phyloP scores from a whole-genome alignment of 495 filamentous ascomycete genomes.

The Talaromyces trachyspermus region DNA sequence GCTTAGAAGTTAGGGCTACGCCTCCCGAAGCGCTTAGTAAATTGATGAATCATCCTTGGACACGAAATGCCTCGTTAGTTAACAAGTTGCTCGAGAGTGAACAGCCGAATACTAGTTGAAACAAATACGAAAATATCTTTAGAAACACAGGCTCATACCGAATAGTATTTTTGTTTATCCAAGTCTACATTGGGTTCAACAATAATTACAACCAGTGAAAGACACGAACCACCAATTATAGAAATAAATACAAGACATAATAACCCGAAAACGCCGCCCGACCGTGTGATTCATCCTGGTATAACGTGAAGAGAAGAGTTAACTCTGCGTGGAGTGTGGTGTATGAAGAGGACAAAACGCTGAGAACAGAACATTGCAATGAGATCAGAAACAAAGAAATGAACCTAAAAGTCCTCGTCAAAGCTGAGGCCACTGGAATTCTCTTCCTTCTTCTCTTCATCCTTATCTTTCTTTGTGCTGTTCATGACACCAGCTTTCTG shows the following conservation, averaged over 20 bases:
- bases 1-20: no score
- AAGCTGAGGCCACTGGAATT: slow-evolving; percentile 79
- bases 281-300: slow-evolving; percentile 3
- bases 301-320: slow-evolving; percentile 13
- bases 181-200: slow-evolving; percentile 6
- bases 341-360: not conserved
- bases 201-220: slow-evolving; percentile 6
- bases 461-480: slow-evolving; percentile 71
- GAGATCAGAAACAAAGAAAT: slow-evolving; percentile 12
- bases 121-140: not conserved
- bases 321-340: not conserved
- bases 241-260: slow-evolving; percentile 10
- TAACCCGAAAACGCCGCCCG: slow-evolving; percentile 6
- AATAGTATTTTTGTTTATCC: slow-evolving; percentile 2
- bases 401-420: slow-evolving; percentile 89
- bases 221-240: slow-evolving; percentile 9
- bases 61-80: no score
- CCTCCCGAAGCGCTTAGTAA: no score
- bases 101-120: no score
- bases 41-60: no score
- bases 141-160: not conserved
- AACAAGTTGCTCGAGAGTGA: no score
- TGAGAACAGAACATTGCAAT: slow-evolving; percentile 7
- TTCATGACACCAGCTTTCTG: slow-evolving; percentile 99
- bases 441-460: slow-evolving; percentile 48